Percentiles rank a stretch among this genome's conserved stretches.
These are phyloP conservation scores for Pythium biforme DNA, from an alignment of 352 stramenopile species.

Conservation along the genomic window DNA sequence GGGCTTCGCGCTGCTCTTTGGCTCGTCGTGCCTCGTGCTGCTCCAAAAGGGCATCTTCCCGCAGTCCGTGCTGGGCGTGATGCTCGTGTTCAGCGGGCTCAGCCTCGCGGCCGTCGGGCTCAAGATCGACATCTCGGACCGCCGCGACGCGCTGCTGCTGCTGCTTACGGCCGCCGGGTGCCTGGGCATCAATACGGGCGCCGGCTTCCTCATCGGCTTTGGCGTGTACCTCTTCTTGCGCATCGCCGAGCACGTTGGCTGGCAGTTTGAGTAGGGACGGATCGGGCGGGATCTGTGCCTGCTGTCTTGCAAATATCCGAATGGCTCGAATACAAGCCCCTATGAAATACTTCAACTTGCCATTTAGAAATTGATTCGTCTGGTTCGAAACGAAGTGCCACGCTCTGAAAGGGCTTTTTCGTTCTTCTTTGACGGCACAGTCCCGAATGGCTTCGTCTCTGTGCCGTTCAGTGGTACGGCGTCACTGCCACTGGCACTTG, in stretches of 20 bases:
- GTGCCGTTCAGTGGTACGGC: no score
- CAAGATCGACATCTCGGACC: slow-evolving; percentile 32
- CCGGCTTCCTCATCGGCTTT: slow-evolving; percentile 34
- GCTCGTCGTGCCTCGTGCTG: slow-evolving; percentile 56
- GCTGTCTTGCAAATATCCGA: background rate
- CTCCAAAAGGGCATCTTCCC: slow-evolving; percentile 39
- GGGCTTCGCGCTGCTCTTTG: slow-evolving; percentile 88
- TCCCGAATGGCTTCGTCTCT: no score
- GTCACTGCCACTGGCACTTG: no score
- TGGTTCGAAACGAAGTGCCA: slow-evolving; percentile 3
- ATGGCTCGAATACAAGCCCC: background rate
- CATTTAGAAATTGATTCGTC: background rate
- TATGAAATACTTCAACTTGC: slow-evolving; percentile 3
- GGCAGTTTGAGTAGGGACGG: background rate
- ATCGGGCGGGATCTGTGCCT: background rate
- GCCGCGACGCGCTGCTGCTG: slow-evolving; percentile 28
- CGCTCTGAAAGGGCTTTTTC: no score
- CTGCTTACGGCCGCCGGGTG: slow-evolving; percentile 31
- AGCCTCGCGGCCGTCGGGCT: slow-evolving; percentile 32
- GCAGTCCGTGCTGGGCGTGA: slow-evolving; percentile 32
- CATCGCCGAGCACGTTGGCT: slow-evolving; percentile 15
- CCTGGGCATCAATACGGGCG: slow-evolving; percentile 34
- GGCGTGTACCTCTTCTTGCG: slow-evolving; percentile 24
- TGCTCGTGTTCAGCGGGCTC: slow-evolving; percentile 35
- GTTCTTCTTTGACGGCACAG: no score